phyloP scores from a whole-genome alignment of 495 filamentous ascomycete species.

The Penicillium coffeae region DNA sequence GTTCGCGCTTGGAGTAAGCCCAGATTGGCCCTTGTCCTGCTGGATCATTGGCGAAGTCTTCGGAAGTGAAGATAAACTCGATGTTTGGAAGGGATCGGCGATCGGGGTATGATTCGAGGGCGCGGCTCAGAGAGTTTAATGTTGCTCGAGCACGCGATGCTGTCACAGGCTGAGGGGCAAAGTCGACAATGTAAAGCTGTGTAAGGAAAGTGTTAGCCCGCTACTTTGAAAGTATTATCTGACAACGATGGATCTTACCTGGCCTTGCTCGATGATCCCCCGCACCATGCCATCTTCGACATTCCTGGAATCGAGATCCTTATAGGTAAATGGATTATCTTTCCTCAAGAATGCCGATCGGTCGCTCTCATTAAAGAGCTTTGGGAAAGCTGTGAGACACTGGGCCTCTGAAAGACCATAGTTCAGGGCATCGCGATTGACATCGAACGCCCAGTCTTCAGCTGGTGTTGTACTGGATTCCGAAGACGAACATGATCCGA shows the following conservation, averaged over 20 bases:
- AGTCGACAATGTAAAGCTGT: slow-evolving; percentile 41
- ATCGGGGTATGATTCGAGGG: slow-evolving; percentile 38
- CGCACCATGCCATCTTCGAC: slow-evolving; percentile 37
- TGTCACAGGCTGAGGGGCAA: slow-evolving; percentile 27
- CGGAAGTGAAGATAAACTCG: slow-evolving; percentile 53
- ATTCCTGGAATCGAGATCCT: slow-evolving; percentile 29
- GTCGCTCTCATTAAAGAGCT: slow-evolving; percentile 42
- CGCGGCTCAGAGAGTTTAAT: slow-evolving; percentile 37
- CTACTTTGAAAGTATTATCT: neutral
- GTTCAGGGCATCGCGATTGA: slow-evolving; percentile 34
- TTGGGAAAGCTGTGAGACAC: slow-evolving; percentile 43
- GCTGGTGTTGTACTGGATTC: neutral
- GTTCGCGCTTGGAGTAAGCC: slow-evolving; percentile 46
- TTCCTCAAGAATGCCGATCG: slow-evolving; percentile 25
- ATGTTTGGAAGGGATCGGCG: slow-evolving; percentile 54
- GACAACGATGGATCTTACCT: slow-evolving; percentile 24
- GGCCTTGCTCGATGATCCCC: slow-evolving; percentile 36
- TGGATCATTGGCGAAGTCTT: slow-evolving; percentile 40
- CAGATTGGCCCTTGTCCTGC: slow-evolving; percentile 39
- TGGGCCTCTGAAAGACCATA: slow-evolving; percentile 38
- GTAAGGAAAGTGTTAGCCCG: neutral
- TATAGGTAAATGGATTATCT: slow-evolving; percentile 20
- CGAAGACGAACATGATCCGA: slow-evolving; percentile 2
- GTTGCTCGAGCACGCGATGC: slow-evolving; percentile 38
- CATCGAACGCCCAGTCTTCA: slow-evolving; percentile 30